Conservation (phyloP, 495 filamentous ascomycete genomes). For the Xeromyces bisporus region DNA sequence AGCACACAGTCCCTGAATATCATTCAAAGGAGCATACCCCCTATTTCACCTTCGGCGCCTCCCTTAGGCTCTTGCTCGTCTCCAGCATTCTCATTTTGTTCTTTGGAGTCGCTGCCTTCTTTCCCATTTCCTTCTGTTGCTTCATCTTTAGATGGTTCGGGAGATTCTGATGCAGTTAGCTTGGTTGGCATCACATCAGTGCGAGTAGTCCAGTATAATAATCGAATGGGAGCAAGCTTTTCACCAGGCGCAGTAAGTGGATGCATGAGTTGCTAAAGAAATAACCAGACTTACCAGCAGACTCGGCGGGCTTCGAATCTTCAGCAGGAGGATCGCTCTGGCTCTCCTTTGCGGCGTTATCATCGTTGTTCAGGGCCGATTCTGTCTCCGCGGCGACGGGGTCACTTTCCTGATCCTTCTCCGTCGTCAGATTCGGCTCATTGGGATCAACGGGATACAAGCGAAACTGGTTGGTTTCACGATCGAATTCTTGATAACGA, state of each 20-base stretch:
- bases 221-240: background rate
- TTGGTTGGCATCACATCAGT: too few species aligned
- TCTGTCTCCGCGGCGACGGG: constrained; percentile 12
- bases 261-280: too few species aligned
- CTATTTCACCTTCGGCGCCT: too few species aligned
- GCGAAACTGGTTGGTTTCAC: constrained; percentile 16
- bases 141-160: too few species aligned
- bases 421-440: constrained; percentile 19
- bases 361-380: constrained; percentile 10
- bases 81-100: constrained; percentile 1
- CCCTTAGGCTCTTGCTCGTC: too few species aligned
- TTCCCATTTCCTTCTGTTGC: too few species aligned
- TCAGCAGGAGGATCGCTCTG: constrained; percentile 1
- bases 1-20: too few species aligned
- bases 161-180: too few species aligned
- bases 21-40: too few species aligned
- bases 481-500: constrained; percentile 27
- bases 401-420: constrained; percentile 24
- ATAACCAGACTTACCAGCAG: constrained; percentile 1
- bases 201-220: constrained; percentile 3
- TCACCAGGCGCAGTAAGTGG: background rate
- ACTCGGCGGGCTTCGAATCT: constrained; percentile 6
- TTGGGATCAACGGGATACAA: constrained; percentile 20
- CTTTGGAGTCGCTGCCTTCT: too few species aligned
- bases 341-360: background rate